Conservation (phyloP, 1,284 basidiomycete genomes). For the Microstroma glucosiphilum region DNA sequence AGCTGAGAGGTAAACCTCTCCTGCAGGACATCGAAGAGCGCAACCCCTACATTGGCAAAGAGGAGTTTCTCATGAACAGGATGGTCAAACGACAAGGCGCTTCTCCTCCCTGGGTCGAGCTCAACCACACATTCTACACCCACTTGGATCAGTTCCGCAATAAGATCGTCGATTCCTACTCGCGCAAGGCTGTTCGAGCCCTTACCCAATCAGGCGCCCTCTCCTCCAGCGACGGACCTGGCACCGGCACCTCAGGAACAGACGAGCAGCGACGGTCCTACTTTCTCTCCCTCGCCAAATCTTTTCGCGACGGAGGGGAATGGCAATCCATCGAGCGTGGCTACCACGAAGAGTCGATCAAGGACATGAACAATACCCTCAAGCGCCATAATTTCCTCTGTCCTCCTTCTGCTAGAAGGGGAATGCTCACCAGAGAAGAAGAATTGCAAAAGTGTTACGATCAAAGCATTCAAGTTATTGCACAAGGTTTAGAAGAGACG, state of each 20-base stretch:
- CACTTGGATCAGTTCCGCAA: slow-evolving; percentile 63
- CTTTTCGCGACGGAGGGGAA: slow-evolving; percentile 60
- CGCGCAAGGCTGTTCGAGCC: background rate
- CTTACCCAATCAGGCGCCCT: background rate
- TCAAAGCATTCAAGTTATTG: background rate
- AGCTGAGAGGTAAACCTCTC: slow-evolving; percentile 70
- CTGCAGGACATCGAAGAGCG: slow-evolving; percentile 60
- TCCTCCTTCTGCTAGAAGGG: slow-evolving; percentile 33
- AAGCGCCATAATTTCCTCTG: slow-evolving; percentile 38
- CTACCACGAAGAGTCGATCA: slow-evolving; percentile 28
- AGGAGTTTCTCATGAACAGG: slow-evolving; percentile 66
- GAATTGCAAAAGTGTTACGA: slow-evolving; percentile 9
- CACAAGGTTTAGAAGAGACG: background rate
- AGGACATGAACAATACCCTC: slow-evolving; percentile 33
- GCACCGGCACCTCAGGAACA: slow-evolving; percentile 8
- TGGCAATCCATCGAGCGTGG: slow-evolving; percentile 66
- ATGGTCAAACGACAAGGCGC: slow-evolving; percentile 78
- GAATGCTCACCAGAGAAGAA: slow-evolving; percentile 15
- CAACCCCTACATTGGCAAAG: slow-evolving; percentile 61
- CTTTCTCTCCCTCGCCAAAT: slow-evolving; percentile 44
- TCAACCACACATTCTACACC: slow-evolving; percentile 64
- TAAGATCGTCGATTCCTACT: slow-evolving; percentile 58
- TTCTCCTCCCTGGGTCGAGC: slow-evolving; percentile 82
- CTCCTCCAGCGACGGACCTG: slow-evolving; percentile 11
- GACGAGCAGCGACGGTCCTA: slow-evolving; percentile 12